Evolutionary conservation across 2,329 filamentous ascomycete species (phyloP).

Genomic region (Domatiomyces globalis): DNA sequence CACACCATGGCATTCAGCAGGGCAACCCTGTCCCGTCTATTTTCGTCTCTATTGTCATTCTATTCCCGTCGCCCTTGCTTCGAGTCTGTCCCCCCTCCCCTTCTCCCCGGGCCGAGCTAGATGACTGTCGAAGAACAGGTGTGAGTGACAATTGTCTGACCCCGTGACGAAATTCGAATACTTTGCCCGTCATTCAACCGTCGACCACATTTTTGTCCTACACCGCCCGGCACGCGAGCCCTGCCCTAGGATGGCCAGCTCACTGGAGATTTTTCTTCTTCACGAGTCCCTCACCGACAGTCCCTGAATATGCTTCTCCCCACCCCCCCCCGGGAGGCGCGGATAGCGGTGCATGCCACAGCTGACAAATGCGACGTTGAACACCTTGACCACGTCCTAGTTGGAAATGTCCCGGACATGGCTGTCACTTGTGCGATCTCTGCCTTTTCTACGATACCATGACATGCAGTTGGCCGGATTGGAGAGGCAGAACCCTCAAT

Average conservation of each 20-base stretch:
- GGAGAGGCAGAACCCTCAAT: constrained; percentile 37
- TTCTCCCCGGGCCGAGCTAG: not conserved
- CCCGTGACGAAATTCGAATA: constrained; percentile 50
- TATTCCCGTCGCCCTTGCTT: not conserved
- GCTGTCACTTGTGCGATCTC: constrained; percentile 45
- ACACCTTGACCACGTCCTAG: constrained; percentile 43
- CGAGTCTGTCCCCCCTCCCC: not conserved
- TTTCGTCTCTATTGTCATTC: too few relatives aligned
- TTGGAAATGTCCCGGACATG: constrained; percentile 40
- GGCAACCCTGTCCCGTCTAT: too few relatives aligned
- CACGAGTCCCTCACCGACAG: constrained; percentile 43
- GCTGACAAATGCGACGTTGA: constrained; percentile 50
- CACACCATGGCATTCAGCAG: not conserved
- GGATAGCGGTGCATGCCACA: constrained; percentile 48
- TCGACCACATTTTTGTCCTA: constrained; percentile 51
- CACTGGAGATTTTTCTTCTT: too few relatives aligned
- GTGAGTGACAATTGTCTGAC: constrained; percentile 40
- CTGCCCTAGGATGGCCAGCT: constrained; percentile 43
- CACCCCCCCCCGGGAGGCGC: too few relatives aligned
- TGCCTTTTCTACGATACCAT: constrained; percentile 43
- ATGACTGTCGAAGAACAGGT: not conserved
- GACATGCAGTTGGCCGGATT: constrained; percentile 35
- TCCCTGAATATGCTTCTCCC: constrained; percentile 46
- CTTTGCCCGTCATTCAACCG: constrained; percentile 42
- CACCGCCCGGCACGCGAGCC: constrained; percentile 45